A percentile compares a stretch with the other conserved stretches of the same genome.
Conservation (phyloP, 208 protist genomes). For the Leishmania tropica region DNA sequence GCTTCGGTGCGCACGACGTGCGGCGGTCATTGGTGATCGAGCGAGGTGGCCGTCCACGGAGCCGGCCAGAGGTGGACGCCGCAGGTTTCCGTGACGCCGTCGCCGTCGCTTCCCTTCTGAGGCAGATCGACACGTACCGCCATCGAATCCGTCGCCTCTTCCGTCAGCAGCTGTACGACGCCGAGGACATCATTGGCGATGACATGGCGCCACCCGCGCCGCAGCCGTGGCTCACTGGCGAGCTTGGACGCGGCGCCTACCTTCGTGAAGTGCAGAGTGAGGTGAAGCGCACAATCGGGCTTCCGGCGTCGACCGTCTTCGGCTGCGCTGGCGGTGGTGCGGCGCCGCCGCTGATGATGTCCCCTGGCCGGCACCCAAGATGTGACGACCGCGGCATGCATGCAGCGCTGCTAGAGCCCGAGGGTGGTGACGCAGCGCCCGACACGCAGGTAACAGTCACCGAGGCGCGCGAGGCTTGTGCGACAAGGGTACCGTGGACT, state of each 20-base stretch:
- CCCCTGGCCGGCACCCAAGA: neutral
- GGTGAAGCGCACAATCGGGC: slow-evolving; percentile 50
- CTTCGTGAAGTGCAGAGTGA: slow-evolving; percentile 55
- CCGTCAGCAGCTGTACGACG: slow-evolving; percentile 87
- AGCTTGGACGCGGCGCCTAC: slow-evolving; percentile 32
- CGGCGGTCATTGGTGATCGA: neutral
- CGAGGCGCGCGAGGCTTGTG: slow-evolving; percentile 58
- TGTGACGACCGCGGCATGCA: neutral
- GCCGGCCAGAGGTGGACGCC: neutral
- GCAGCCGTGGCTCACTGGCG: slow-evolving; percentile 20
- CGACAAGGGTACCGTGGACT: slow-evolving; percentile 70
- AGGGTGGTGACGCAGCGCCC: slow-evolving; percentile 16
- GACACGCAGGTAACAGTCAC: slow-evolving; percentile 42
- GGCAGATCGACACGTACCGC: slow-evolving; percentile 67
- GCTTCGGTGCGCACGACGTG: neutral
- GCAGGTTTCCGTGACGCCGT: slow-evolving; percentile 15
- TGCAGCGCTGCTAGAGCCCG: slow-evolving; percentile 12
- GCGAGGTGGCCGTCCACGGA: neutral
- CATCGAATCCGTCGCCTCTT: slow-evolving; percentile 57
- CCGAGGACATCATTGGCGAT: slow-evolving; percentile 80
- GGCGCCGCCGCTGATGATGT: slow-evolving; percentile 6
- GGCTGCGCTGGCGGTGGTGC: slow-evolving; percentile 1
- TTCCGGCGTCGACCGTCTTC: slow-evolving; percentile 30
- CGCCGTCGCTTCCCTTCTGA: slow-evolving; percentile 46
- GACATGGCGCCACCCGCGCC: slow-evolving; percentile 15